Percentiles rank a stretch among this genome's conserved stretches.
Conservation (phyloP, 768 basidiomycete genomes). For the Amanita thiersii region DNA sequence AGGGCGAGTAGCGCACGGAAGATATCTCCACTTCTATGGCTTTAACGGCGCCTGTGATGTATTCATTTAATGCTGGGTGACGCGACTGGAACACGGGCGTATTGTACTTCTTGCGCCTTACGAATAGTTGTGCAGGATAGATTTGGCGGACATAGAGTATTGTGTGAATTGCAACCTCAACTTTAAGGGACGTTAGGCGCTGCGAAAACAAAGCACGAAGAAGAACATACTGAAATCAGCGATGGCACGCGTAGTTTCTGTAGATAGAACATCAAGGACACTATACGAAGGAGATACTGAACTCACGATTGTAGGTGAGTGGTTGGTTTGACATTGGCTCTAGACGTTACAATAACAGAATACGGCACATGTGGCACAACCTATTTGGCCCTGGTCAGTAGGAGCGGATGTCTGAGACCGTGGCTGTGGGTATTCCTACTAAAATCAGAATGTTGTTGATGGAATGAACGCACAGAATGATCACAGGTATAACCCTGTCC, state of each 20-base stretch:
- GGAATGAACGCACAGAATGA: too few relatives aligned
- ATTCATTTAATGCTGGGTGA: constrained; percentile 83
- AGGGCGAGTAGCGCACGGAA: constrained; percentile 32
- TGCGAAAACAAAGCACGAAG: background rate
- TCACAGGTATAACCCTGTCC: too few relatives aligned
- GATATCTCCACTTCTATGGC: constrained; percentile 74
- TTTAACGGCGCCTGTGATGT: constrained; percentile 82
- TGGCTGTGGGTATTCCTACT: too few relatives aligned
- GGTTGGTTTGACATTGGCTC: constrained; percentile 11
- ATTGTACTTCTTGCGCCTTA: constrained; percentile 82
- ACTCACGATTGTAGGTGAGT: constrained; percentile 25
- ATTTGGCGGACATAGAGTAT: constrained; percentile 88
- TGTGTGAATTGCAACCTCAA: constrained; percentile 90
- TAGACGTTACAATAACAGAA: too few relatives aligned
- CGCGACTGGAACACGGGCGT: constrained; percentile 89
- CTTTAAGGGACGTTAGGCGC: constrained; percentile 28
- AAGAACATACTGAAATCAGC: constrained; percentile 59
- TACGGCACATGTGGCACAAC: too few relatives aligned
- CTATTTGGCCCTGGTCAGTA: too few relatives aligned
- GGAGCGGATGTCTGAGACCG: too few relatives aligned
- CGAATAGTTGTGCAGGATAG: constrained; percentile 85
- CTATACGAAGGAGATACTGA: background rate
- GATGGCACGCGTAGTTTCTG: constrained; percentile 59
- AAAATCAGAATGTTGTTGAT: too few relatives aligned
- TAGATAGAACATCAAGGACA: constrained; percentile 5